These are phyloP conservation scores for Aspergillus piperis DNA, from an alignment of 2,329 filamentous ascomycete species.

Conservation along the genomic window DNA sequence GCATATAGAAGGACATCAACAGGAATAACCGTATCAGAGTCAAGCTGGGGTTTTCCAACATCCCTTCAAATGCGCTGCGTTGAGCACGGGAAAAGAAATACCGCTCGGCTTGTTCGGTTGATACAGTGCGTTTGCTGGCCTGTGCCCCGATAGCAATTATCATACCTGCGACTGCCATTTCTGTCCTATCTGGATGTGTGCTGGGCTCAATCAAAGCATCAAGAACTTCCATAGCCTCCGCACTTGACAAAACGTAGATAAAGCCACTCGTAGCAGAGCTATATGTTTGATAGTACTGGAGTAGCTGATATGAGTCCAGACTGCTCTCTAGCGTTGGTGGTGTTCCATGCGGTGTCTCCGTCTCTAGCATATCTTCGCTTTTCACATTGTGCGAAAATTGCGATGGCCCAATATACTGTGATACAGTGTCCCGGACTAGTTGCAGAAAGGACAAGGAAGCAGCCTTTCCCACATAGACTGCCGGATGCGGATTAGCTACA, in stretches of 20 bases:
- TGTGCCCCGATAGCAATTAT: constrained; percentile 58
- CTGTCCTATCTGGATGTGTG: constrained; percentile 24
- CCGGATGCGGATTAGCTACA: background rate
- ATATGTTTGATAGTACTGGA: constrained; percentile 35
- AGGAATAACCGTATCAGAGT: constrained; percentile 56
- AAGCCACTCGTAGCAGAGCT: constrained; percentile 45
- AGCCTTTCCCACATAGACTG: constrained; percentile 36
- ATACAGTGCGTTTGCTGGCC: constrained; percentile 38
- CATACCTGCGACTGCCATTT: constrained; percentile 43
- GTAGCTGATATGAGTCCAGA: constrained; percentile 32
- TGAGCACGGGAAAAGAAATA: constrained; percentile 54
- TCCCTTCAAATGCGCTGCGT: constrained; percentile 50
- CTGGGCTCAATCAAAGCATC: constrained; percentile 9
- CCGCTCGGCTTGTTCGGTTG: constrained; percentile 34
- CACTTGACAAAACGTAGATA: constrained; percentile 33
- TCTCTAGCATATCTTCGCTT: constrained; percentile 58
- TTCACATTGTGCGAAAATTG: constrained; percentile 55
- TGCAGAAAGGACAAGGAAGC: constrained; percentile 57
- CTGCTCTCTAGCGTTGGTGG: constrained; percentile 37
- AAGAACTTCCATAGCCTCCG: constrained; percentile 32
- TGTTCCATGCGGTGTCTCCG: constrained; percentile 40
- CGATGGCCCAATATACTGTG: constrained; percentile 56
- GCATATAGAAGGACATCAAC: constrained; percentile 62
- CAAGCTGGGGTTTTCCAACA: constrained; percentile 57
- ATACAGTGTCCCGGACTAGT: constrained; percentile 50